Conservation (phyloP, 495 filamentous ascomycete species). For the Neurospora discreta region DNA sequence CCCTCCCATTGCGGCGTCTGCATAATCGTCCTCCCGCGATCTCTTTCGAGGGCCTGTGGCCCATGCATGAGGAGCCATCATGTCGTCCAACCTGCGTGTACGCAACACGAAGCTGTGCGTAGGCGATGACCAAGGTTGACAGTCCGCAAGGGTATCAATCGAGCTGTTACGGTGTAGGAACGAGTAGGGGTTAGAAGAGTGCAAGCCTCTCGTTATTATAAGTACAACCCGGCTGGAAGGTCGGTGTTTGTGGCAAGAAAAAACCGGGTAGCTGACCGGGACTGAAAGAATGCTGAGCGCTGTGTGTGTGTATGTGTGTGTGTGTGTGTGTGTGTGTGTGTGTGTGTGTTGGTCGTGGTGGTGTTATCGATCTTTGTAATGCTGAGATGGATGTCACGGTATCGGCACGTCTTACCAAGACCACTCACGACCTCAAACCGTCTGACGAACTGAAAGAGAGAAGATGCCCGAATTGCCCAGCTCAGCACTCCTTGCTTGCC, state of each 20-base stretch:
- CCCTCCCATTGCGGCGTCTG: slow-evolving; percentile 12
- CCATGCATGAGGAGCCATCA: slow-evolving; percentile 10
- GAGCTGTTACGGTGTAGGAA: not conserved
- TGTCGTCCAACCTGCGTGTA: not conserved
- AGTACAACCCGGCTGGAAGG: not conserved
- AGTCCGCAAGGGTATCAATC: not conserved
- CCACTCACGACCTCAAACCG: not conserved
- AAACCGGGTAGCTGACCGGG: not conserved
- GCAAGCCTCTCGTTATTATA: not conserved
- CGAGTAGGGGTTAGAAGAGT: not conserved
- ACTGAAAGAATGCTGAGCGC: not conserved
- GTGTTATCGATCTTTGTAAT: not conserved
- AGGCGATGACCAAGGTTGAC: not conserved
- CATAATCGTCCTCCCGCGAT: slow-evolving; percentile 22
- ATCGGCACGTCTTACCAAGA: not conserved
- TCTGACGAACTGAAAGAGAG: not conserved
- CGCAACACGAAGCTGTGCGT: not conserved
- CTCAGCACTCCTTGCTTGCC: not conserved
- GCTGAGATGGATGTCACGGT: not conserved
- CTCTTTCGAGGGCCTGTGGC: slow-evolving; percentile 21
- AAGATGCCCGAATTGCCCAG: not conserved
- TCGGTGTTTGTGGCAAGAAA: not conserved
- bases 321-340: not conserved
- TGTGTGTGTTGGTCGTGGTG: not conserved
- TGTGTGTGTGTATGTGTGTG: not conserved